A percentile compares a stretch with the other conserved stretches of the same genome.
Evolutionary conservation across 495 filamentous ascomycete species (phyloP).

Genomic region (Thermothielavioides terrestris): DNA sequence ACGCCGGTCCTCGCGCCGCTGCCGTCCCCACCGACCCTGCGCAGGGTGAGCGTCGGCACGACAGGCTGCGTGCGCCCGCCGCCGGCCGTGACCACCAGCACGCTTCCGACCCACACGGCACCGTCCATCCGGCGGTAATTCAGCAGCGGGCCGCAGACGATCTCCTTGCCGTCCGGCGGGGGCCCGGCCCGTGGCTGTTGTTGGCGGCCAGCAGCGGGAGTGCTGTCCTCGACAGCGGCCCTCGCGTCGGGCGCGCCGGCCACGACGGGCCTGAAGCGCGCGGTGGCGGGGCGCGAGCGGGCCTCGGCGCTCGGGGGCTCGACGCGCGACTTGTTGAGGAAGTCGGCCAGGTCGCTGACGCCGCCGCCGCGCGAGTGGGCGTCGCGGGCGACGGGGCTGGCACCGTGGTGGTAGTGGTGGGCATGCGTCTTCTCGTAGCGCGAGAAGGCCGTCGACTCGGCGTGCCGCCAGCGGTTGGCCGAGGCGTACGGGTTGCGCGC

Average conservation of each 20-base stretch:
- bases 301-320: constrained; percentile 23
- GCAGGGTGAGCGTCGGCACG: constrained; percentile 26
- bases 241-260: constrained; percentile 28
- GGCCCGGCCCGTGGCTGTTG: no score
- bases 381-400: constrained; percentile 29
- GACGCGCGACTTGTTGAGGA: constrained; percentile 41
- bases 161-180: constrained; percentile 42
- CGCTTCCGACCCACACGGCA: constrained; percentile 67
- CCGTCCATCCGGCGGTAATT: constrained; percentile 79
- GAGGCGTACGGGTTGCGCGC: constrained; percentile 42
- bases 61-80: constrained; percentile 39
- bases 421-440: constrained; percentile 7
- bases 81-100: constrained; percentile 67
- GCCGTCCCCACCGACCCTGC: constrained; percentile 19
- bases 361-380: constrained; percentile 26
- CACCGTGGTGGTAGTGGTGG: constrained; percentile 19
- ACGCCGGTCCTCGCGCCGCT: neutral
- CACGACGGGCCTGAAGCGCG: constrained; percentile 35
- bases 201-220: no score
- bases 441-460: constrained; percentile 42
- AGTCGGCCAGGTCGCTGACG: constrained; percentile 41
- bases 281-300: constrained; percentile 14
- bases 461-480: constrained; percentile 41
- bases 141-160: constrained; percentile 72
- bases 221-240: neutral